Base-by-base conservation (phyloP, 2,329 filamentous ascomycete genomes). In the Teratosphaeria epicoccoides region DNA sequence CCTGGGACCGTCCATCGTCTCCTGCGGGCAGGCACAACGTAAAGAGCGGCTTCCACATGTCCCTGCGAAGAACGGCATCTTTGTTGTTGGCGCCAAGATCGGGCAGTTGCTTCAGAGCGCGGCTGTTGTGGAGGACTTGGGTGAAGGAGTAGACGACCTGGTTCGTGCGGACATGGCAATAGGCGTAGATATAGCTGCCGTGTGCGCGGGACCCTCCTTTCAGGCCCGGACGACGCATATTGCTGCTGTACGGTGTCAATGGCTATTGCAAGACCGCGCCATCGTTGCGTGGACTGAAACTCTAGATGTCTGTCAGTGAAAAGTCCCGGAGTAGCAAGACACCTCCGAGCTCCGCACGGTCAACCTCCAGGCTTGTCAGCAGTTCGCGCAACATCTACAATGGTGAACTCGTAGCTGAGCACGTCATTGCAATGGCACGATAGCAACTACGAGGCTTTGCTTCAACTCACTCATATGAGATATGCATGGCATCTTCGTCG, bases 51-150 rank as follows among this genome's bases (percentile, higher is more conserved):
- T 69, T 70, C 81, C 81, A 84, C 63, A 81, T 71, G 64, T 84
- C 81, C 63, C 78, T 79, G 55, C 81, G 80, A 47, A 84, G 68
- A 6, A 64, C 66, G 40, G 76, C 67, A 24, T 81, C 81, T 22
- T 79, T 72, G 47, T 79, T 79, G 65, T 84, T 82, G 63, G 83
- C 83, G 68, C 81, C 81, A 46, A 81, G 75, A 67, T 78, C 82
- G 55, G 81, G 68, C 25, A 84, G 70, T 69, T 84, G 81, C 24
- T 73, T 72, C 53, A 83, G 67, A 46, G 74, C 66, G 57, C 69
- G 73, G 66, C 70, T 72, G 68, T 75, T 76, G 73, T 80, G 64
- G 49, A 29, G 11, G 47, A n/a, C 49, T 2, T 76, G 74, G 40
- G 73, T 74, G 56, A 84, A 67, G 22, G 81, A 83, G 67, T 84